These are phyloP conservation scores for Dianthus caryophyllus DNA, from an alignment of 148 eudicot species.

Conservation along the genomic window DNA sequence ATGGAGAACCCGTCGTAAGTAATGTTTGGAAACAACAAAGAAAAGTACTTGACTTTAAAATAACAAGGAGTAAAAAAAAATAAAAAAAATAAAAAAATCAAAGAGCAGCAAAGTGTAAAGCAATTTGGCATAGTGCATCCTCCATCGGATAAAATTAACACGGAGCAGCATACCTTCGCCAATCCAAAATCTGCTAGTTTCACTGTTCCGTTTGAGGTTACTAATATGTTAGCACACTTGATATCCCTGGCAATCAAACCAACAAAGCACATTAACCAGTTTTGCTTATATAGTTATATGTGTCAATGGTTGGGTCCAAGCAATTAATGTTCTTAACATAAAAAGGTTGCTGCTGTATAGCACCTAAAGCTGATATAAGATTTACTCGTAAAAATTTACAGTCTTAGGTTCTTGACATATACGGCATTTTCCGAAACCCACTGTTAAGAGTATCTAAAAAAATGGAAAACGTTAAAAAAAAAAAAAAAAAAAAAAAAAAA, in stretches of 20 bases:
- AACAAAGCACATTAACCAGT: slow-evolving; percentile 7
- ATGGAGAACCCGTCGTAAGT: slow-evolving; percentile 5
- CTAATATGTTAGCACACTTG: slow-evolving; percentile 84
- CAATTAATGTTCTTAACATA: not conserved
- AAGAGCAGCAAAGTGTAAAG: not conserved
- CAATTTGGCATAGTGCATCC: not conserved
- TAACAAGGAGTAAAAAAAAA: no score
- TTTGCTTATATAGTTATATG: no score
- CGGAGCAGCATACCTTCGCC: slow-evolving; percentile 61
- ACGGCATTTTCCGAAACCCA: not conserved
- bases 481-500: not conserved
- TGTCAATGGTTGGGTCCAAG: no score
- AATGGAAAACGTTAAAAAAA: not conserved
- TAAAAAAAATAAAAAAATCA: no score
- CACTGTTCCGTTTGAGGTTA: slow-evolving; percentile 62
- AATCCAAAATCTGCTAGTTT: slow-evolving; percentile 93
- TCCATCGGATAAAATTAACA: not conserved
- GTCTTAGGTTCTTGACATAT: not conserved
- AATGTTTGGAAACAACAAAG: no score
- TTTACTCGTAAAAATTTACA: not conserved
- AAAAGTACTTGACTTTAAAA: no score
- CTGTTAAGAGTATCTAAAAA: no score
- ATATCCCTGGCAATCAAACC: slow-evolving; percentile 56
- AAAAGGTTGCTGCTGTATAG: not conserved
- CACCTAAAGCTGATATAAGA: slow-evolving; percentile 13